Conservation (phyloP, 2,329 filamentous ascomycete species). For the Penicillium griseofulvum region DNA sequence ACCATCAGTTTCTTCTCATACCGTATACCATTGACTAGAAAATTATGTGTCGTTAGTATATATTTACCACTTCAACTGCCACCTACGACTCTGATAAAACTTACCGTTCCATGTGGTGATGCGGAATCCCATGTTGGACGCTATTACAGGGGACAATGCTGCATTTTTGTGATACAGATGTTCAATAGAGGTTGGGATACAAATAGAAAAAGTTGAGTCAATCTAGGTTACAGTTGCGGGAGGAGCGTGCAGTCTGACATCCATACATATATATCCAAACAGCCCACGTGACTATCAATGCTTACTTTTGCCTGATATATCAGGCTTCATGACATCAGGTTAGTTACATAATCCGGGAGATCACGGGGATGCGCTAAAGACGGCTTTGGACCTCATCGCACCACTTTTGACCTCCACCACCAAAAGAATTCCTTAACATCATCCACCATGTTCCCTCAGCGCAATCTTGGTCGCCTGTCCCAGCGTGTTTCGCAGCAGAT, state of each 20-base stretch:
- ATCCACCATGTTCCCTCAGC: conserved; percentile 62
- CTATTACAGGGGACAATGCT: conserved; percentile 1
- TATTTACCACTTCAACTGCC: neutral
- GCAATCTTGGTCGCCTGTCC: conserved; percentile 59
- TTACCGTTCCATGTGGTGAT: conserved; percentile 86
- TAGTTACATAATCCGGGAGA: conserved; percentile 27
- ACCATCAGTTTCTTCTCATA: conserved; percentile 29
- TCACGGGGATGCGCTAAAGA: conserved; percentile 28
- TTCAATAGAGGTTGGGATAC: neutral
- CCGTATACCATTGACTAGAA: conserved; percentile 75
- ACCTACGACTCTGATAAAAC: conserved; percentile 20
- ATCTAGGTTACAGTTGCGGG: neutral
- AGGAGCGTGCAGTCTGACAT: neutral
- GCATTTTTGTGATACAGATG: conserved; percentile 1
- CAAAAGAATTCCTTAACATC: conserved; percentile 24
- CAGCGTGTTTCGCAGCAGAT: conserved; percentile 63
- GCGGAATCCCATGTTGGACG: conserved; percentile 64
- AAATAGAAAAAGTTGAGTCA: neutral
- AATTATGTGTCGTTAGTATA: conserved; percentile 24
- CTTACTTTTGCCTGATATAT: neutral
- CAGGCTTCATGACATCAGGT: conserved; percentile 21
- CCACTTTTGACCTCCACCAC: conserved; percentile 18
- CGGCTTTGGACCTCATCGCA: conserved; percentile 26
- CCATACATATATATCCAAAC: neutral
- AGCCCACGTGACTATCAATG: conserved; percentile 10